Base-by-base conservation (phyloP, 179 eudicot species). In the Nepenthes alata region DNA sequence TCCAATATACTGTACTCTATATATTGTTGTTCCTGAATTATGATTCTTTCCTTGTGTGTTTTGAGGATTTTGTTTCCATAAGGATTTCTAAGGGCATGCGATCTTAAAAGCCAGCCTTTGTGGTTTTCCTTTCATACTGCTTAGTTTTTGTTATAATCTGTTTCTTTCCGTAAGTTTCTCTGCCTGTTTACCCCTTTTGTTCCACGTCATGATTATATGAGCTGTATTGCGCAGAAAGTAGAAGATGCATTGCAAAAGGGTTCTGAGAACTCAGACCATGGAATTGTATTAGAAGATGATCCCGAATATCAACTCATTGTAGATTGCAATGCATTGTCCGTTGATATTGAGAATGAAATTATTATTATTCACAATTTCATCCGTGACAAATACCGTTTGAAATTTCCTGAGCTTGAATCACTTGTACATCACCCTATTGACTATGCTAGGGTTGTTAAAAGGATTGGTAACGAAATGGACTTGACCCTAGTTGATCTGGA, bases 351-450 rank as follows among this genome's bases (percentile, higher is more conserved):
- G 66, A 89, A 93, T 60, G 96, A 93, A 68, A 89, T 89, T 49
- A 73, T 83, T 35, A 81, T 89, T 38, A 89, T 93, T 58, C 96
- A 91, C 71, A 93, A 84, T 62, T 93, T 86, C 54, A 89, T 93
- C 57, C 85, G 98, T 41, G 98, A 93, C 67, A 93, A 93, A 64
- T 93, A 93, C 36, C 86, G 98, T 1, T 61, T 89, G 45, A 89
- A 91, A 64, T 89, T 89, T 75, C 98, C 98, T 0, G 98, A 91
- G 80, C 95, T 91, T 8, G 96, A 89, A 59, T 91, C 98, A 9
- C 96, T 93, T 58, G 98, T 93, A 61, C 95, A 89, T 65, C 96
- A 89, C 58, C 98, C 98, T 7, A 89, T 93, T 61, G 98, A 93
- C 72, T 93, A 93, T 61, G 95, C 98, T 48, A 80, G 98, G 58